These are phyloP conservation scores for Pelargonium cotyledonis DNA, from an alignment of 441 rosid species.

Conservation along the genomic window DNA sequence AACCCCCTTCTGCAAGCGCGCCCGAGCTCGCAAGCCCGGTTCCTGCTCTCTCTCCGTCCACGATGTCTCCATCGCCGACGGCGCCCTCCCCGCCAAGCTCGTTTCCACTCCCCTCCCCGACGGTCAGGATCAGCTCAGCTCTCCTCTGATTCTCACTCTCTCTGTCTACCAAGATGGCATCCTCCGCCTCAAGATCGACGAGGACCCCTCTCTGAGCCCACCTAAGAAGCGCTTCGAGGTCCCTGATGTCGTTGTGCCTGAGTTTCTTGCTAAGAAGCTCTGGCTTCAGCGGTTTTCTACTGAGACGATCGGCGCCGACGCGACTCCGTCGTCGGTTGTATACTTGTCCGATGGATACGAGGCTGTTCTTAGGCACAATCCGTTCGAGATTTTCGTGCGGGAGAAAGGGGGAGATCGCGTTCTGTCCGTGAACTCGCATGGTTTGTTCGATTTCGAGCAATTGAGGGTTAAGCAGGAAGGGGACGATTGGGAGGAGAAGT, in stretches of 20 bases:
- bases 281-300: constrained; percentile 51
- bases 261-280: constrained; percentile 48
- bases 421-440: constrained; percentile 70
- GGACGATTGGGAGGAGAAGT: constrained; percentile 90
- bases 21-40: constrained; percentile 71
- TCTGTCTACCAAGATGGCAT: constrained; percentile 62
- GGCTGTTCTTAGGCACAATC: constrained; percentile 76
- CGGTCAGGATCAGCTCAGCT: constrained; percentile 32
- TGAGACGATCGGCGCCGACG: constrained; percentile 51
- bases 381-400: constrained; percentile 74
- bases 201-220: constrained; percentile 50
- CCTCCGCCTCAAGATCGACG: constrained; percentile 72
- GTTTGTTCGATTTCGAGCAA: constrained; percentile 87
- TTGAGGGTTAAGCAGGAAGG: constrained; percentile 57
- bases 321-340: constrained; percentile 47
- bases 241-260: constrained; percentile 53
- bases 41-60: constrained; percentile 40
- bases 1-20: constrained; percentile 95
- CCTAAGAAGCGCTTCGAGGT: constrained; percentile 78
- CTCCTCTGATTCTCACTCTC: constrained; percentile 63
- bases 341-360: constrained; percentile 64
- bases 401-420: constrained; percentile 48
- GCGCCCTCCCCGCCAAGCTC: constrained; percentile 73
- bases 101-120: constrained; percentile 19
- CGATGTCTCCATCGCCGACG: constrained; percentile 56